These are phyloP conservation scores for Centella asiatica DNA, from an alignment of 129 eudicot genomes.

Conservation along the genomic window DNA sequence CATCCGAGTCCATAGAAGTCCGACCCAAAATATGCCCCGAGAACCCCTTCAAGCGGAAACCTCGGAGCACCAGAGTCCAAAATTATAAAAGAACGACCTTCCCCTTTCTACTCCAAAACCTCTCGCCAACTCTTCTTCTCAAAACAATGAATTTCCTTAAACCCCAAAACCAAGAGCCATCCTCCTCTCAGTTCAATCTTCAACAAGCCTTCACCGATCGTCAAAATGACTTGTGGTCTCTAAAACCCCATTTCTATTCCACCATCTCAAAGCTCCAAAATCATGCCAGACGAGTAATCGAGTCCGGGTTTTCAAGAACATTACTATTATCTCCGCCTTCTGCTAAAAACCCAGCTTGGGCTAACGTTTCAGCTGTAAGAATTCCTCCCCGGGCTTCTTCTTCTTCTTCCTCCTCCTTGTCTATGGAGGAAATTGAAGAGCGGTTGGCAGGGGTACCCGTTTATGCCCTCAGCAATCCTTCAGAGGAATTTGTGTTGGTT, in stretches of 20 bases:
- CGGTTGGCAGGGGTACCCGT: constrained; percentile 76
- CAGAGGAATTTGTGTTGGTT: constrained; percentile 66
- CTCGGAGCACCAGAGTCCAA: too few relatives aligned
- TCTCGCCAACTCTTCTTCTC: too few relatives aligned
- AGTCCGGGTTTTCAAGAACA: background rate
- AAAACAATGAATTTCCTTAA: constrained; percentile 20
- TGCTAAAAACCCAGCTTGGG: constrained; percentile 24
- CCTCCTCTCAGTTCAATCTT: constrained; percentile 20
- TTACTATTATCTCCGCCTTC: background rate
- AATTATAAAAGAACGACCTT: too few relatives aligned
- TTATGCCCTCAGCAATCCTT: constrained; percentile 59
- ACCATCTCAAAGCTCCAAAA: constrained; percentile 15
- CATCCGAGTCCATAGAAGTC: too few relatives aligned
- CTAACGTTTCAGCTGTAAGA: constrained; percentile 19
- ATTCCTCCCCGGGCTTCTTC: background rate
- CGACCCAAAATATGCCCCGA: too few relatives aligned
- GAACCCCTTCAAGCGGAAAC: too few relatives aligned
- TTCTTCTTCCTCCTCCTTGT: constrained; percentile 16
- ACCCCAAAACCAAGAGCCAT: constrained; percentile 21
- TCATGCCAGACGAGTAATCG: constrained; percentile 3
- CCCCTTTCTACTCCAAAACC: too few relatives aligned
- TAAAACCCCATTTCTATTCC: constrained; percentile 21
- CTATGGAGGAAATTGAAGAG: constrained; percentile 45
- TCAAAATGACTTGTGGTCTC: constrained; percentile 36
- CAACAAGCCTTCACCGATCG: constrained; percentile 37